phyloP scores from a whole-genome alignment of 352 stramenopile genomes.

The Globisporangium megalacanthum region DNA sequence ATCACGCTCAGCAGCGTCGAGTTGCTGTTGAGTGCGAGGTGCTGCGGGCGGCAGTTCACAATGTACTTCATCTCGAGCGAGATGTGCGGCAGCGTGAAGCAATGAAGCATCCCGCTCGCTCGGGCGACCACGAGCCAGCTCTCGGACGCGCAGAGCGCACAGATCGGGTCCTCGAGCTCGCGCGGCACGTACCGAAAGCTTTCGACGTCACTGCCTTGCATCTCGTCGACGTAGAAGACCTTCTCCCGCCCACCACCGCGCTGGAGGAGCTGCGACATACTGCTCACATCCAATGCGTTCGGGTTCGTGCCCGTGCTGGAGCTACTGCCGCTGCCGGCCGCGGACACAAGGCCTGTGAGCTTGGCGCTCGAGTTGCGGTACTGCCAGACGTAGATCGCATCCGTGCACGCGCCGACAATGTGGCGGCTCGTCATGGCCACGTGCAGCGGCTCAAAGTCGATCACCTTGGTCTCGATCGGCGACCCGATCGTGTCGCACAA shows the following conservation, averaged over 20 bases:
- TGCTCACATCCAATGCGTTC: slow-evolving; percentile 40
- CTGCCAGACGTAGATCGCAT: slow-evolving; percentile 92
- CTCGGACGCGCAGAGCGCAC: slow-evolving; percentile 80
- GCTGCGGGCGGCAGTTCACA: slow-evolving; percentile 71
- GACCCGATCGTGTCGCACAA: slow-evolving; percentile 85
- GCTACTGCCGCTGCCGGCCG: slow-evolving; percentile 6
- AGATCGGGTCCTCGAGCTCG: slow-evolving; percentile 82
- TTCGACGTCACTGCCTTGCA: slow-evolving; percentile 65
- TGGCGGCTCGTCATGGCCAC: slow-evolving; percentile 85
- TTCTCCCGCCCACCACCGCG: slow-evolving; percentile 73
- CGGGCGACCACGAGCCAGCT: slow-evolving; percentile 81
- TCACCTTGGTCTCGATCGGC: slow-evolving; percentile 78
- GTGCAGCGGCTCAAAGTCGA: slow-evolving; percentile 82
- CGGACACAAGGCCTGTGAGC: slow-evolving; percentile 51
- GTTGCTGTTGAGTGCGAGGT: slow-evolving; percentile 87
- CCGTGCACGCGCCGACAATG: slow-evolving; percentile 69
- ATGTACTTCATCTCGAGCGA: slow-evolving; percentile 90
- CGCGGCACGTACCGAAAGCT: slow-evolving; percentile 64
- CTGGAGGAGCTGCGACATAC: slow-evolving; percentile 66
- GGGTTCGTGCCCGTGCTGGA: too few species aligned
- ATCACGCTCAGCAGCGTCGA: slow-evolving; percentile 86
- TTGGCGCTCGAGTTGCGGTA: slow-evolving; percentile 85
- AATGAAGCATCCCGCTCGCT: slow-evolving; percentile 77
- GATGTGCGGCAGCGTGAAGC: slow-evolving; percentile 91
- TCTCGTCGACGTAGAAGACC: slow-evolving; percentile 88